Base-by-base conservation (phyloP, 148 eudicot genomes). In the Fagopyrum homotropicum region DNA sequence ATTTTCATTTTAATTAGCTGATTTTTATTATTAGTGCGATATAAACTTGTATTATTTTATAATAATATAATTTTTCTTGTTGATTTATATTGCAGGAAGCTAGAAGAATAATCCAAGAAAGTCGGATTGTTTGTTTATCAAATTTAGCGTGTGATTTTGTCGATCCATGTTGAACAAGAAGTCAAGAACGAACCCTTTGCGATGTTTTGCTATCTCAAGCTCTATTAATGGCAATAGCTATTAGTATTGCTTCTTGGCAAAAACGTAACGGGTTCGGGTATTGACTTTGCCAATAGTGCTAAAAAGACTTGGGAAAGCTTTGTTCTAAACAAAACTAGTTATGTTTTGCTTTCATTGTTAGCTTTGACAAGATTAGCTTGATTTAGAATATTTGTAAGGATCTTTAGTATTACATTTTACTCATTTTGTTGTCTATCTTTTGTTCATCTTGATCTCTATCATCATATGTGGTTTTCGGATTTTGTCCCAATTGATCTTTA, bases 121-220 rank as follows among this genome's bases (percentile, higher is more conserved):
- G 11, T 8, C 46, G 71, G 71, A 66, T 66, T 66, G 71, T 66
- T 43, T 66, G 4, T 66, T 66, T 66, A 35, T 66, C 43, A 2
- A 30, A 9, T 44, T 71, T 8, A 49, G 74, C 29, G 40, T 72
- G 74, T 72, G 73, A 72, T 72, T 72, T 45, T 47, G 55, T 46
- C 30, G 30, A 22, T 40, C 43, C 45, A 66, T 14, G 14, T 12
- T 35, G 83, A 85, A 66, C 46, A 86, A 82, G 88, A 92, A 90
- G 99, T 96, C 98, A 96, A 96, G 99, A 96, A 86, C 98, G 98
- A 96, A 96, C 99, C 99, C 85, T 74, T 66, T 75, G 72, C 57
- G 46, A 44, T 64, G 47, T 46, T 66, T 66, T 35, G 71, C 19
- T 14, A 66, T 40, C 15, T 63, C 1, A 35, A 63, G 45, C 12